Evolutionary conservation across 1,284 basidiomycete species (phyloP).

Genomic region (Puccinia triticina): DNA sequence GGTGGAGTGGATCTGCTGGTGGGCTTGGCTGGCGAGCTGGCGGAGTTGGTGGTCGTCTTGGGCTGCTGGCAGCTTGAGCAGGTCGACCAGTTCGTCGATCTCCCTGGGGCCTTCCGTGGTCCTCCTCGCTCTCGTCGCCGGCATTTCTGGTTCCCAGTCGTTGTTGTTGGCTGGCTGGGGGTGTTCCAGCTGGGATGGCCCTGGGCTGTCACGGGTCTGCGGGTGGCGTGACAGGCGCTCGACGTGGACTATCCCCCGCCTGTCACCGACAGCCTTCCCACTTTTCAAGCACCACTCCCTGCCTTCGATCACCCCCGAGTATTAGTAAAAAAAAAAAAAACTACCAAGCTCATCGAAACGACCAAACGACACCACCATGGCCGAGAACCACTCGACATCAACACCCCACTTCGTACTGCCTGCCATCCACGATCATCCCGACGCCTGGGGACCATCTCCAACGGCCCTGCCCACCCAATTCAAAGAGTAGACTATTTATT

Average conservation of each 20-base stretch:
- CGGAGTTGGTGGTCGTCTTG: neutral
- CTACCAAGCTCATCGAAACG: neutral
- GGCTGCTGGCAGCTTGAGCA: neutral
- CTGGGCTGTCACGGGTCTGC: neutral
- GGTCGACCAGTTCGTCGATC: neutral
- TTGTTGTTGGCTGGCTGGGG: neutral
- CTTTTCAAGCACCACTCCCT: neutral
- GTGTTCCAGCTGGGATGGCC: neutral
- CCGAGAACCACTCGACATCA: neutral
- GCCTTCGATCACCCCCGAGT: neutral
- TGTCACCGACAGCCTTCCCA: neutral
- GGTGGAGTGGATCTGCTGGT: neutral
- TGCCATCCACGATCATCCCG: slow-evolving; percentile 42
- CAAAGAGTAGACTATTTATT: slow-evolving; percentile 32
- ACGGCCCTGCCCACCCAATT: slow-evolving; percentile 22
- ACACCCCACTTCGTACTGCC: slow-evolving; percentile 40
- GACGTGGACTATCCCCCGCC: neutral
- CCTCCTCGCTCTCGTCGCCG: neutral
- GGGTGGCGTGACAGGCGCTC: neutral
- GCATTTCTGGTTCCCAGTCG: neutral
- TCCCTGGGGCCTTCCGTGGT: neutral
- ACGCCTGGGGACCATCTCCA: slow-evolving; percentile 43
- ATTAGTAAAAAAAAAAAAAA: neutral
- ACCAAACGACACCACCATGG: neutral
- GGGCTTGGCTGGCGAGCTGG: neutral